Conservation (phyloP, 148 eudicot genomes). For the Rhododendron molle region DNA sequence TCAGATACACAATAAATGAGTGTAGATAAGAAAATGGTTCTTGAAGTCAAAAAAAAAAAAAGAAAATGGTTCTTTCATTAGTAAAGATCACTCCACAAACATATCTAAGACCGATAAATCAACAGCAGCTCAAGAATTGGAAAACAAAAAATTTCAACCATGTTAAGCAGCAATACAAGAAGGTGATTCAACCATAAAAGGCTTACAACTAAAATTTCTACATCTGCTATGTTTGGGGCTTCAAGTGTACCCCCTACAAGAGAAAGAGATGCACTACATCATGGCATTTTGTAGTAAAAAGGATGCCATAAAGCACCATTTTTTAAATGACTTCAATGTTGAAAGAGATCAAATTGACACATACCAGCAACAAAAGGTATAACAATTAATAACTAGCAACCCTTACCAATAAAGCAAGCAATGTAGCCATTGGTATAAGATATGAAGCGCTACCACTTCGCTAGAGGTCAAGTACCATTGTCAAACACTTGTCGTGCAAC, state of each 20-base stretch:
- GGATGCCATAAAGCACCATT: background rate
- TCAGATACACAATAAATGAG: background rate
- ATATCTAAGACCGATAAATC: background rate
- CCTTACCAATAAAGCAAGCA: background rate
- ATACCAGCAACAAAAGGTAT: background rate
- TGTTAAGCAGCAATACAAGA: background rate
- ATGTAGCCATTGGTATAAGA: background rate
- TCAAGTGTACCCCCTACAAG: background rate
- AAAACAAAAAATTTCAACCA: background rate
- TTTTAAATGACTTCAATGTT: background rate
- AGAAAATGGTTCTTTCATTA: background rate
- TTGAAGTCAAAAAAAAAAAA: no score
- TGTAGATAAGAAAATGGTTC: background rate
- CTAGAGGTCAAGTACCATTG: background rate
- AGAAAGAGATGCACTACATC: background rate
- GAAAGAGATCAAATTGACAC: background rate
- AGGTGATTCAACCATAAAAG: background rate
- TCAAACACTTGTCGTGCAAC: background rate
- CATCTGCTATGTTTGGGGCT: background rate
- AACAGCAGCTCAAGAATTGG: background rate
- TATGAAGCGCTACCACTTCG: background rate
- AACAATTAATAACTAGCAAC: background rate
- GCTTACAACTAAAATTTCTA: background rate
- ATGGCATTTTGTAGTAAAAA: background rate
- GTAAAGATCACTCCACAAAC: background rate